These are phyloP conservation scores for Paecilomyces formosus DNA, from an alignment of 2,329 filamentous ascomycete genomes.

Conservation along the genomic window DNA sequence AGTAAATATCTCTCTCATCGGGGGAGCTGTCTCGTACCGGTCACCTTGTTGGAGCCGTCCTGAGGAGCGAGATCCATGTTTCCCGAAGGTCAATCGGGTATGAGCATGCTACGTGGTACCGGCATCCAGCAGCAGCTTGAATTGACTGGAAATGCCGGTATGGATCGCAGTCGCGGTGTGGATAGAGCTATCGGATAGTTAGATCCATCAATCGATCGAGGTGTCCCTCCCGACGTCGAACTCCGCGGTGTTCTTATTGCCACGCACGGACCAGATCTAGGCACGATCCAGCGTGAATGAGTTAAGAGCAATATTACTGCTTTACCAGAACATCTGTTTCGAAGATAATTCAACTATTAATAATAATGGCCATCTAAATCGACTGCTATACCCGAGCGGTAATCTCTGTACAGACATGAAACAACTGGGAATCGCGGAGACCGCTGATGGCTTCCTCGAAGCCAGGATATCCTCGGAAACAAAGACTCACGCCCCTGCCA, in stretches of 20 bases:
- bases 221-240: neutral
- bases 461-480: neutral
- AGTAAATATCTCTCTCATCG: neutral
- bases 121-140: constrained; percentile 19
- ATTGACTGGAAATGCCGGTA: neutral
- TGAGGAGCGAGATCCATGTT: constrained; percentile 36
- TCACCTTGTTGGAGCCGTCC: constrained; percentile 65
- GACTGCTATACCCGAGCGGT: constrained; percentile 3
- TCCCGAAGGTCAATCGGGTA: constrained; percentile 19
- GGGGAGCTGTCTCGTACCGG: constrained; percentile 44
- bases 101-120: constrained; percentile 7
- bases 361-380: constrained; percentile 1
- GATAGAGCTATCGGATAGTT: neutral
- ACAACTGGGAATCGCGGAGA: neutral
- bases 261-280: constrained; percentile 9
- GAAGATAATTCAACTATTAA: neutral
- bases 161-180: neutral
- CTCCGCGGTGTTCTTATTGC: neutral
- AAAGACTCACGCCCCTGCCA: constrained; percentile 25
- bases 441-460: neutral
- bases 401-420: constrained; percentile 1
- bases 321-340: neutral
- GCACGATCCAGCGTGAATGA: constrained; percentile 1
- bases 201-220: too few species aligned
- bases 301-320: too few species aligned